Percentiles rank a stretch among this genome's conserved stretches.
phyloP scores from a whole-genome alignment of 2,329 filamentous ascomycete species.

The Didymella lethalis region DNA sequence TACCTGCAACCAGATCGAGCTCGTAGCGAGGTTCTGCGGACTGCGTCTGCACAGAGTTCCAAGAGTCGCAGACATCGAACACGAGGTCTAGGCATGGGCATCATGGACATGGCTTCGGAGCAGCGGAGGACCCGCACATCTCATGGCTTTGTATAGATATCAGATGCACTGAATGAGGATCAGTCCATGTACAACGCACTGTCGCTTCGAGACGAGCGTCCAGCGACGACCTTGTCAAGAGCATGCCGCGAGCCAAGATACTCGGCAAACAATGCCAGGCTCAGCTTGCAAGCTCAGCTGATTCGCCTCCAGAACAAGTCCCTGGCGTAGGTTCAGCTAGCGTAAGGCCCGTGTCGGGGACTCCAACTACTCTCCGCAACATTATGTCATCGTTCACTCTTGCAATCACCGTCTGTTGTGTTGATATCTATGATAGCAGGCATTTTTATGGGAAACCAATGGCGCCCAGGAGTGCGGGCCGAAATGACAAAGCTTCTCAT shows the following conservation, averaged over 20 bases:
- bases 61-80: conserved; percentile 44
- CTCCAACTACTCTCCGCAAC: conserved; percentile 2
- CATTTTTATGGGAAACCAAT: too few relatives aligned
- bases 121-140: neutral
- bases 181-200: neutral
- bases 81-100: conserved; percentile 34
- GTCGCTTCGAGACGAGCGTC: conserved; percentile 8
- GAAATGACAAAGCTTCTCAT: too few relatives aligned
- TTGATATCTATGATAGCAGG: too few relatives aligned
- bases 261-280: neutral
- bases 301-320: neutral
- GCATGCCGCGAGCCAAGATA: neutral
- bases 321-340: neutral
- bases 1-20: conserved; percentile 34
- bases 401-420: neutral
- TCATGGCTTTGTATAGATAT: neutral
- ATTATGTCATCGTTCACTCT: neutral
- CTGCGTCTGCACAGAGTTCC: conserved; percentile 41
- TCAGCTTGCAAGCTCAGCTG: neutral
- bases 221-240: neutral
- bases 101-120: neutral
- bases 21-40: conserved; percentile 41
- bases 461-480: too few relatives aligned
- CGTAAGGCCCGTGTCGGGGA: conserved; percentile 2
- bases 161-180: neutral